Evolutionary conservation across 495 filamentous ascomycete genomes (phyloP).

Genomic region (Xylaria flabelliformis): DNA sequence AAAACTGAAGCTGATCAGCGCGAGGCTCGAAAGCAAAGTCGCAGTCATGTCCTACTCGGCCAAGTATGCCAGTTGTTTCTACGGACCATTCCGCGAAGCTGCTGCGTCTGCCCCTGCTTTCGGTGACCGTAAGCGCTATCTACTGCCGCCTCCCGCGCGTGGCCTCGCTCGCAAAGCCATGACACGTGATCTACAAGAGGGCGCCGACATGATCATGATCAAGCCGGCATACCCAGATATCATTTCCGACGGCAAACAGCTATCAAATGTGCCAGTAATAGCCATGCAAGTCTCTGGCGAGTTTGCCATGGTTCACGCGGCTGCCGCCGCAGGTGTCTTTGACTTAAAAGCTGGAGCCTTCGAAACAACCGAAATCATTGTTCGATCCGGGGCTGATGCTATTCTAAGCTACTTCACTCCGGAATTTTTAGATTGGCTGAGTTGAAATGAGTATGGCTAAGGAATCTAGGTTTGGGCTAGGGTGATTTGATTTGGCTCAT

Average conservation of each 20-base stretch:
- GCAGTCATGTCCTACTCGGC: slow-evolving; percentile 85
- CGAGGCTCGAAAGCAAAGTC: slow-evolving; percentile 73
- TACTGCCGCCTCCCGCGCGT: slow-evolving; percentile 76
- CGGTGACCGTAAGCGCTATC: slow-evolving; percentile 83
- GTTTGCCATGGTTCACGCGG: slow-evolving; percentile 88
- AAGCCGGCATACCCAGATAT: slow-evolving; percentile 87
- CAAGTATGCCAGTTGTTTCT: slow-evolving; percentile 82
- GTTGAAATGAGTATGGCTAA: not conserved
- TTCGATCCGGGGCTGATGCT: slow-evolving; percentile 79
- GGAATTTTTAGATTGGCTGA: slow-evolving; percentile 75
- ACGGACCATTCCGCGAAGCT: slow-evolving; percentile 85
- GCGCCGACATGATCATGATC: slow-evolving; percentile 88
- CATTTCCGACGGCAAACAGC: slow-evolving; percentile 80
- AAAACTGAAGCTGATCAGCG: slow-evolving; percentile 80
- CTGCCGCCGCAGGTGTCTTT: slow-evolving; percentile 81
- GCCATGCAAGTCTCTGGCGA: slow-evolving; percentile 86
- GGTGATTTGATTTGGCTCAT: not conserved
- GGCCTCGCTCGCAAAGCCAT: slow-evolving; percentile 82
- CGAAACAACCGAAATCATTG: slow-evolving; percentile 77
- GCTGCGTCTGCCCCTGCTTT: slow-evolving; percentile 81
- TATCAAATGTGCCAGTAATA: slow-evolving; percentile 76
- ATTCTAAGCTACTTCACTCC: slow-evolving; percentile 82
- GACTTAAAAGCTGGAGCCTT: slow-evolving; percentile 82
- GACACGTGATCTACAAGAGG: slow-evolving; percentile 74
- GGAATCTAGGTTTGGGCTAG: not conserved